phyloP scores from a whole-genome alignment of 148 eudicot species.

The Vaccinium vitisidaea region DNA sequence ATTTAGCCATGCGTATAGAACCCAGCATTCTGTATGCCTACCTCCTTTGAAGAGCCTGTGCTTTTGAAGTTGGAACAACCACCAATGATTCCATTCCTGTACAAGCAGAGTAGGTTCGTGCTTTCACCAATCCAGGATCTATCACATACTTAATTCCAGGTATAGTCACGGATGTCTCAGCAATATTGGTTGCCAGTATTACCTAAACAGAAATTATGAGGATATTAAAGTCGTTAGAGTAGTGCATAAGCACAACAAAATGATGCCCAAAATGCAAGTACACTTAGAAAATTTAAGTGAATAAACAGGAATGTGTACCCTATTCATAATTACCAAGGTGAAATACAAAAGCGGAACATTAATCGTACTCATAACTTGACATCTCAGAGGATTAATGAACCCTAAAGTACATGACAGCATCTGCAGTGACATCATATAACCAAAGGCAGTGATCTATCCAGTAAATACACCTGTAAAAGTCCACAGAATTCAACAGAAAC shows the following conservation, averaged over 20 bases:
- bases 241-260: background rate
- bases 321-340: background rate
- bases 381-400: conserved; percentile 6
- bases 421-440: background rate
- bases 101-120: conserved; percentile 66
- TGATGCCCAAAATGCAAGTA: background rate
- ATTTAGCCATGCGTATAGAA: background rate
- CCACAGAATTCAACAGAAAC: background rate
- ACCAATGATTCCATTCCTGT: conserved; percentile 77
- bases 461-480: background rate
- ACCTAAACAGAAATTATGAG: conserved; percentile 46
- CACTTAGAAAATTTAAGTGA: background rate
- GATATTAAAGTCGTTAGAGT: conserved; percentile 1
- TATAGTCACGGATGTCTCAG: conserved; percentile 96
- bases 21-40: conserved; percentile 25
- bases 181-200: conserved; percentile 94
- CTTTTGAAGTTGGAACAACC: conserved; percentile 85
- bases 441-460: background rate
- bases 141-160: conserved; percentile 97
- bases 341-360: background rate
- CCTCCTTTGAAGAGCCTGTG: conserved; percentile 98
- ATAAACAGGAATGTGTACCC: background rate
- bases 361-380: background rate
- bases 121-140: conserved; percentile 97
- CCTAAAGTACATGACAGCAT: background rate